Conservation (phyloP, 1,139 yeast species). For the Lodderomyces theae region DNA sequence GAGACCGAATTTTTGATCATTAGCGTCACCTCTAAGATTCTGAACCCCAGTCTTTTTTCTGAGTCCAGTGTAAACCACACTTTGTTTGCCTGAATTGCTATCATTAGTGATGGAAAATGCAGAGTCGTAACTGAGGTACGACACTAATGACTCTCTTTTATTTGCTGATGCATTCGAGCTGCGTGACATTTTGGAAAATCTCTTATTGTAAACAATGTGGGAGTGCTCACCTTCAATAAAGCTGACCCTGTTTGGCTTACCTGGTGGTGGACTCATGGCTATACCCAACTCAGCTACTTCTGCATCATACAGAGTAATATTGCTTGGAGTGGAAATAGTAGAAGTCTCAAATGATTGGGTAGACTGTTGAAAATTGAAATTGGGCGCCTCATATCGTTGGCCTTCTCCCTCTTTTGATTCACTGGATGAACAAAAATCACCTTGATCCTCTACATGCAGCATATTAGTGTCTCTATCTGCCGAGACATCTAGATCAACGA, state of each 20-base stretch:
- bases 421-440: constrained; percentile 10
- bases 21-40: constrained; percentile 25
- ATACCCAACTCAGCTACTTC: constrained; percentile 47
- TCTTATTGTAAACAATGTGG: constrained; percentile 13
- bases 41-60: constrained; percentile 39
- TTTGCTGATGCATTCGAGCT: constrained; percentile 24
- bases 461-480: constrained; percentile 9
- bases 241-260: constrained; percentile 23
- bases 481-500: constrained; percentile 23
- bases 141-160: constrained; percentile 41
- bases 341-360: constrained; percentile 25
- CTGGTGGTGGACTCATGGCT: constrained; percentile 39
- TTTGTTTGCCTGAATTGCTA: constrained; percentile 12
- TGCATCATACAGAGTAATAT: constrained; percentile 40
- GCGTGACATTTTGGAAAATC: constrained; percentile 22
- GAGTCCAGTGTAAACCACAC: constrained; percentile 17
- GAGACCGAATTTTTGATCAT: background rate
- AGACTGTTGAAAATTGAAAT: constrained; percentile 13
- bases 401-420: constrained; percentile 3
- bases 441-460: constrained; percentile 10
- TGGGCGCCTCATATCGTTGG: constrained; percentile 16
- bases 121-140: constrained; percentile 57
- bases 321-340: constrained; percentile 41
- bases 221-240: constrained; percentile 19
- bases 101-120: constrained; percentile 42